Conservation (phyloP, 2,329 filamentous ascomycete genomes). For the Corynespora cassiicola region DNA sequence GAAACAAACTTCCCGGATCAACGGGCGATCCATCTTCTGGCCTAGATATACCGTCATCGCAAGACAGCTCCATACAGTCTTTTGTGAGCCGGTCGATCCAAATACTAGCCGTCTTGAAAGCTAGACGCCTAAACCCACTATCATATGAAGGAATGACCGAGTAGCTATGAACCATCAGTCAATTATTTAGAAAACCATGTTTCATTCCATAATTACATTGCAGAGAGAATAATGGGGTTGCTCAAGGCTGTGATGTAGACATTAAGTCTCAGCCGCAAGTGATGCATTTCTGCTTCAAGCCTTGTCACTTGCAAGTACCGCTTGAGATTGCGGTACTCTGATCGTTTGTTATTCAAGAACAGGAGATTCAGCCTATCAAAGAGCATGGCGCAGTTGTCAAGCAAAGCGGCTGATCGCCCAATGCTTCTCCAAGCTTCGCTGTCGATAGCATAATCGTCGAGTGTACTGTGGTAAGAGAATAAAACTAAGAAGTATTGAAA, state of each 20-base stretch:
- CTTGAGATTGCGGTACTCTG: background rate
- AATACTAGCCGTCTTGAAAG: background rate
- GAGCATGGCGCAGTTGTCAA: background rate
- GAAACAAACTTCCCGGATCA: background rate
- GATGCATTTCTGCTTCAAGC: background rate
- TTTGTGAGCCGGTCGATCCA: constrained; percentile 1
- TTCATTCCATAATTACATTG: background rate
- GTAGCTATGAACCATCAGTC: background rate
- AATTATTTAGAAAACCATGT: background rate
- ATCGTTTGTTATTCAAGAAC: background rate
- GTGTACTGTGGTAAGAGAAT: background rate
- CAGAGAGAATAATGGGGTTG: constrained; percentile 1
- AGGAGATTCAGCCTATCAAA: background rate
- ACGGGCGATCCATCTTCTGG: background rate
- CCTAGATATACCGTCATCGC: background rate
- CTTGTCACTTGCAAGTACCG: background rate
- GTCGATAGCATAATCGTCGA: background rate
- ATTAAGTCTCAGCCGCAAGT: background rate
- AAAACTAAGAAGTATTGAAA: constrained; percentile 1
- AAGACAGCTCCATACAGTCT: background rate
- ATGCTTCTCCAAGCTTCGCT: background rate
- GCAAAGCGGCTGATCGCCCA: background rate
- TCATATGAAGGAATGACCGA: background rate
- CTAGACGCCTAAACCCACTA: background rate
- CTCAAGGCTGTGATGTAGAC: background rate